These are phyloP conservation scores for Botrytis medusae DNA, from an alignment of 2,329 filamentous ascomycete species.

Conservation along the genomic window DNA sequence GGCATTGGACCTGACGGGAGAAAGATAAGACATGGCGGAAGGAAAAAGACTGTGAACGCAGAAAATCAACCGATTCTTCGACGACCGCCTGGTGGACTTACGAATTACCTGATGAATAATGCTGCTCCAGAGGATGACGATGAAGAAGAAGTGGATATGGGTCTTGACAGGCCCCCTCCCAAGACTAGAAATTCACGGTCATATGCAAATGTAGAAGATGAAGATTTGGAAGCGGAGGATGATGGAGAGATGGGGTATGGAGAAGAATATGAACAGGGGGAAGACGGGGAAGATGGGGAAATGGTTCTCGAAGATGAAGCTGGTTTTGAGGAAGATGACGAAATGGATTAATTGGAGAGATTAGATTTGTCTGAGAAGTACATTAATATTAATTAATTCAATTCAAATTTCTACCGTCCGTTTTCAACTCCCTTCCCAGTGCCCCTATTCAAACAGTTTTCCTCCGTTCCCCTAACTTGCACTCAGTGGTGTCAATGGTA, in stretches of 20 bases:
- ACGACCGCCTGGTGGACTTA: conserved; percentile 20
- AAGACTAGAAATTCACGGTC: background rate
- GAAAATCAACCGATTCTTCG: conserved; percentile 1
- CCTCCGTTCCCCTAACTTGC: background rate
- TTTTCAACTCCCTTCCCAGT: conserved; percentile 54
- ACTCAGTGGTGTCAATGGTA: background rate
- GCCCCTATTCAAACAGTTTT: background rate
- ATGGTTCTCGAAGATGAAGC: conserved; percentile 28
- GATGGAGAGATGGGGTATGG: conserved; percentile 7
- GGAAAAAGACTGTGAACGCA: conserved; percentile 10
- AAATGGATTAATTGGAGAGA: background rate
- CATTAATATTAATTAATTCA: background rate
- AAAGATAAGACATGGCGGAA: conserved; percentile 14
- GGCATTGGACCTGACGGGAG: conserved; percentile 15
- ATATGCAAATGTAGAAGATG: conserved; percentile 14
- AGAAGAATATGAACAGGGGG: conserved; percentile 7
- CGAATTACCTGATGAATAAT: conserved; percentile 13
- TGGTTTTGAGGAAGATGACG: conserved; percentile 2
- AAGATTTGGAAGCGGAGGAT: conserved; percentile 7
- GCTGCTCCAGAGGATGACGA: background rate
- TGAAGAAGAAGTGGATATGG: background rate
- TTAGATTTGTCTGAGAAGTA: background rate
- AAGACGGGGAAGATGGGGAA: conserved; percentile 11
- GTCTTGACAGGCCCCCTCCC: background rate
- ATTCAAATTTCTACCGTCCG: rapidly evolving